phyloP scores from a whole-genome alignment of 225 moss, liverwort and hornwort species.

The Straminergon stramineum region DNA sequence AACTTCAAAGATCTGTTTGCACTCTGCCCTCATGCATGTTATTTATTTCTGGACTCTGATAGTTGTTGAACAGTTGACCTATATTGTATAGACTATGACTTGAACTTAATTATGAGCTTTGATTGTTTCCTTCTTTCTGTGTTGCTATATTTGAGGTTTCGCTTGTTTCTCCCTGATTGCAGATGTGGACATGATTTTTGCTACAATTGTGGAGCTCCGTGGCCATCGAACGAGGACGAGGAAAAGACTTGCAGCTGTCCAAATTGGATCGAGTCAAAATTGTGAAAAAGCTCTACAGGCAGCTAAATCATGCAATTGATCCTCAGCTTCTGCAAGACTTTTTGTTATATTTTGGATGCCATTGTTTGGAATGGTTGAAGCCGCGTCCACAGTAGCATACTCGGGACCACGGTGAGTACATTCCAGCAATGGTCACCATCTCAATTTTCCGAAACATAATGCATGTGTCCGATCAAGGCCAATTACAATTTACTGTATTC shows the following conservation, averaged over 20 bases:
- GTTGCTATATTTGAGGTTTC: neutral
- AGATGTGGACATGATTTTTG: constrained; percentile 30
- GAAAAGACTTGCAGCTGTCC: neutral
- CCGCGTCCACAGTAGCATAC: neutral
- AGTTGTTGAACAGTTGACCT: neutral
- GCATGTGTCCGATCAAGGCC: neutral
- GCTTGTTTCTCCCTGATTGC: neutral
- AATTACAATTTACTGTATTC: neutral
- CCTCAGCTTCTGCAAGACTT: neutral
- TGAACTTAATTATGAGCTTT: neutral
- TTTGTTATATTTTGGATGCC: neutral
- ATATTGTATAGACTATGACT: neutral
- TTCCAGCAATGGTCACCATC: neutral
- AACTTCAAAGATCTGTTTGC: neutral
- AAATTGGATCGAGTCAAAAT: neutral
- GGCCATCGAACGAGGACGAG: rapidly evolving
- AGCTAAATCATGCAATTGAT: neutral
- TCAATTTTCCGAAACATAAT: neutral
- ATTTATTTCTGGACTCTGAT: neutral
- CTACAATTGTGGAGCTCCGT: constrained; percentile 21
- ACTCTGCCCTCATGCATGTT: no score
- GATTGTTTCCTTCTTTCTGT: neutral
- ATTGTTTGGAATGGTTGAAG: neutral
- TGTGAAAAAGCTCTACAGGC: neutral
- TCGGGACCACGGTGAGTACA: neutral